phyloP scores from a whole-genome alignment of 2,329 filamentous ascomycete genomes.

The Pseudocercospora ulei region DNA sequence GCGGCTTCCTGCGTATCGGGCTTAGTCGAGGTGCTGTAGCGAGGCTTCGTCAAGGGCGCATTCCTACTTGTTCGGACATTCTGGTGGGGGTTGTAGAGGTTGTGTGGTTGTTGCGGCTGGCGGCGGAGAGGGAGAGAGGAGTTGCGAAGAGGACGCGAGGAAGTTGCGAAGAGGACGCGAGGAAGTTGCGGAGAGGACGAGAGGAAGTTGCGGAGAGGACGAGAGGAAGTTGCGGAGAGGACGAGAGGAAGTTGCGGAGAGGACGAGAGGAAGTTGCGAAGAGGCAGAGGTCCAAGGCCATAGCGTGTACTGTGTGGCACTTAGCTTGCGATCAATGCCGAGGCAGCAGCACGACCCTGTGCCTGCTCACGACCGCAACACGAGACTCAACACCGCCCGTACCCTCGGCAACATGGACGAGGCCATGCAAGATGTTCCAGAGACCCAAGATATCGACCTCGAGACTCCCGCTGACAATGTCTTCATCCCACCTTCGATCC shows the following conservation, averaged over 20 bases:
- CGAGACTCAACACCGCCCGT: background rate
- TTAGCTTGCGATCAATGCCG: background rate
- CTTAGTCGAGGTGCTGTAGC: constrained; percentile 11
- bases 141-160: constrained; percentile 9
- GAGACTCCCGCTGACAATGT: constrained; percentile 34
- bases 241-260: too few relatives aligned
- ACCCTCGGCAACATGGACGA: constrained; percentile 22
- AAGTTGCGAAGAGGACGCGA: too few relatives aligned
- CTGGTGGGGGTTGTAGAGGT: constrained; percentile 6
- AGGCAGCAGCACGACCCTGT: too few relatives aligned
- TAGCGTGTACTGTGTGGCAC: too few relatives aligned
- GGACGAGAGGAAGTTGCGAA: too few relatives aligned
- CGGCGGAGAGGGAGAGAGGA: constrained; percentile 13
- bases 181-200: too few relatives aligned
- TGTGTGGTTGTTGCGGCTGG: background rate
- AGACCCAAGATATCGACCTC: constrained; percentile 30
- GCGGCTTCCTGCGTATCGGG: constrained; percentile 10
- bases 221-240: too few relatives aligned
- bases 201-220: too few relatives aligned
- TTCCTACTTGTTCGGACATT: constrained; percentile 16
- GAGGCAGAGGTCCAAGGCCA: too few relatives aligned
- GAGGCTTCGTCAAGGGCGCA: background rate
- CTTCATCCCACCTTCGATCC: constrained; percentile 44
- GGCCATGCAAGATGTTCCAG: constrained; percentile 26
- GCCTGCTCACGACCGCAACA: background rate